These are phyloP conservation scores for Zychaea mexicana DNA, from an alignment of 371 early-diverging fungal species.

Conservation along the genomic window DNA sequence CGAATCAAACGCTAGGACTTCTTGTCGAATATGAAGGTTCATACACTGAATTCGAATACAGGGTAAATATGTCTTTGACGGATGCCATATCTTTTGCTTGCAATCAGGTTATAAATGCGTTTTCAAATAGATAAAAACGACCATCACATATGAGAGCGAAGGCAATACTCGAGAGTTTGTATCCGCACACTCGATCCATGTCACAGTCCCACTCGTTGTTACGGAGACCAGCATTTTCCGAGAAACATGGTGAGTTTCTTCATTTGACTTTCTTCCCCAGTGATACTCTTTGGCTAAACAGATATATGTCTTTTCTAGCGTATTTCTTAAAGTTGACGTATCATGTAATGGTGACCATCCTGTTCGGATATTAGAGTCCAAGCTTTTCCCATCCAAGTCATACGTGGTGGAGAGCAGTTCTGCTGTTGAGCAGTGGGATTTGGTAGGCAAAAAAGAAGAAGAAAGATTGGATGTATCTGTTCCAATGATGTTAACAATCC, in stretches of 20 bases:
- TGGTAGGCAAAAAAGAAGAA: slow-evolving; percentile 45
- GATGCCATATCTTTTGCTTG: background rate
- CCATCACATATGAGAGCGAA: slow-evolving; percentile 49
- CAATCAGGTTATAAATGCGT: no score
- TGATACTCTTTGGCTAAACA: background rate
- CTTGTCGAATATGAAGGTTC: slow-evolving; percentile 57
- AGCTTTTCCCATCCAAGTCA: slow-evolving; percentile 43
- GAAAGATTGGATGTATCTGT: no score
- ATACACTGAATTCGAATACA: slow-evolving; percentile 54
- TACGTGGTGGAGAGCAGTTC: slow-evolving; percentile 48
- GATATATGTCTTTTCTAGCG: slow-evolving; percentile 30
- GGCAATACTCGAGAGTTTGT: slow-evolving; percentile 48
- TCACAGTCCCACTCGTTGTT: slow-evolving; percentile 57
- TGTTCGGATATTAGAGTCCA: slow-evolving; percentile 55
- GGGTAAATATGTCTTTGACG: slow-evolving; percentile 31
- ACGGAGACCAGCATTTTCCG: slow-evolving; percentile 61
- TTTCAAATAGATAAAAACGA: slow-evolving; percentile 47
- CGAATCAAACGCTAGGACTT: slow-evolving; percentile 54
- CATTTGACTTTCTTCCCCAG: background rate
- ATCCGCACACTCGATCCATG: slow-evolving; percentile 55
- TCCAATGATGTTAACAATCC: background rate
- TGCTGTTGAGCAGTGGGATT: slow-evolving; percentile 43
- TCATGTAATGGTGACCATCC: slow-evolving; percentile 64
- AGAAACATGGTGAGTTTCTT: slow-evolving; percentile 53
- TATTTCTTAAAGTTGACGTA: slow-evolving; percentile 60